Percentiles rank a stretch among this genome's conserved stretches.
Conservation (phyloP, 208 protist species). For the Wallacemonas sp. region DNA sequence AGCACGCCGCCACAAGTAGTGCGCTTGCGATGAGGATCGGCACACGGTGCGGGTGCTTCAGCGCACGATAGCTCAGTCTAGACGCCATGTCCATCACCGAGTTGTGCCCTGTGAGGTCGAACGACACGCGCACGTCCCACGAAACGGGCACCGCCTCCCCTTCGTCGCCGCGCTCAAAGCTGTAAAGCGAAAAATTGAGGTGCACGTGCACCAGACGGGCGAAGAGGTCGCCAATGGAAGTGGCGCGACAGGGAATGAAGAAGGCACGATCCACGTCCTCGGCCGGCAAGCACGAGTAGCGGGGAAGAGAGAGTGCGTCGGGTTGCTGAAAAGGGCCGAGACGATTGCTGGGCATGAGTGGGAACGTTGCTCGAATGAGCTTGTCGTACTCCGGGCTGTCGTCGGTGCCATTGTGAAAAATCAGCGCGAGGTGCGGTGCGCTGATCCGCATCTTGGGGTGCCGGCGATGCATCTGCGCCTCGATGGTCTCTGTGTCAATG, state of each 20-base stretch:
- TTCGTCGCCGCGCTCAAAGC: conserved; percentile 18
- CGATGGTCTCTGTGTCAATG: neutral
- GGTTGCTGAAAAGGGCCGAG: conserved; percentile 31
- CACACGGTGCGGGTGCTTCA: conserved; percentile 11
- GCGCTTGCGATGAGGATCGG: conserved; percentile 24
- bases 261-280: conserved; percentile 22
- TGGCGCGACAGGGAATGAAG: conserved; percentile 39
- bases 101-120: conserved; percentile 39
- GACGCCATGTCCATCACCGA: conserved; percentile 37
- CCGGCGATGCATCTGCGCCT: conserved; percentile 17
- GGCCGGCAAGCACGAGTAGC: conserved; percentile 27
- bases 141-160: conserved; percentile 18
- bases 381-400: conserved; percentile 14
- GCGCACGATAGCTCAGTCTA: conserved; percentile 13
- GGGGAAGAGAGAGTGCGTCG: conserved; percentile 15
- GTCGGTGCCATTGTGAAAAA: conserved; percentile 31
- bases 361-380: conserved; percentile 17
- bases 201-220: conserved; percentile 30
- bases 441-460: neutral
- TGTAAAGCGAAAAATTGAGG: conserved; percentile 38
- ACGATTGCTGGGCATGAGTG: conserved; percentile 16
- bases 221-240: conserved; percentile 32
- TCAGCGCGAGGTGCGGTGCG: conserved; percentile 21
- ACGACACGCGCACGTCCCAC: conserved; percentile 40
- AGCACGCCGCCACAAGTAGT: conserved; percentile 13